Percentiles rank a stretch among this genome's conserved stretches.
phyloP scores from a whole-genome alignment of 176 grass and related monocot genomes.

The Pontederia paniculata region DNA sequence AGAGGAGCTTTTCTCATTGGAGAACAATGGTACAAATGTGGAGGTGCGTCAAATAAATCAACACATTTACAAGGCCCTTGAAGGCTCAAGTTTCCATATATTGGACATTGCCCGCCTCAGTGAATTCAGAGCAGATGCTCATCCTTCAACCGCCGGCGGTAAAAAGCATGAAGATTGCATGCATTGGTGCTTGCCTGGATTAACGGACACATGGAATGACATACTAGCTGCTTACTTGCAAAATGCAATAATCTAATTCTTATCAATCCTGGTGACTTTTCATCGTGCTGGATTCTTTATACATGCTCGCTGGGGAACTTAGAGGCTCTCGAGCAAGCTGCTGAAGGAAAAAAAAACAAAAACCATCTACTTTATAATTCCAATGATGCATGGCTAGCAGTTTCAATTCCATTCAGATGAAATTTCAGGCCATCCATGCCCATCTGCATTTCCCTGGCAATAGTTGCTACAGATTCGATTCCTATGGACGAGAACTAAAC shows the following conservation, averaged over 20 bases:
- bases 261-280: no score
- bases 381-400: no score
- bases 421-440: no score
- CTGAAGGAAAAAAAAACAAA: no score
- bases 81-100: slow-evolving; percentile 46
- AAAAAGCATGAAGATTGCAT: slow-evolving; percentile 94
- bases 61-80: slow-evolving; percentile 38
- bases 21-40: slow-evolving; percentile 57
- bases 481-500: no score
- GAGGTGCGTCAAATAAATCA: slow-evolving; percentile 58
- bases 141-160: slow-evolving; percentile 69
- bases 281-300: neutral
- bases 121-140: slow-evolving; percentile 87
- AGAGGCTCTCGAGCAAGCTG: no score
- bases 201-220: slow-evolving; percentile 83
- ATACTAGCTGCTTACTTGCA: slow-evolving; percentile 37
- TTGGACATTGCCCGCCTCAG: slow-evolving; percentile 69
- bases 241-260: neutral
- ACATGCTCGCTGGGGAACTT: neutral
- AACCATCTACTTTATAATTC: no score
- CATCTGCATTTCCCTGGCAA: no score
- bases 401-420: no score
- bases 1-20: slow-evolving; percentile 51
- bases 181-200: slow-evolving; percentile 97
- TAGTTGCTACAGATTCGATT: no score